Base-by-base conservation (phyloP, 2,329 filamentous ascomycete genomes). In the Ilyonectria destructans region DNA sequence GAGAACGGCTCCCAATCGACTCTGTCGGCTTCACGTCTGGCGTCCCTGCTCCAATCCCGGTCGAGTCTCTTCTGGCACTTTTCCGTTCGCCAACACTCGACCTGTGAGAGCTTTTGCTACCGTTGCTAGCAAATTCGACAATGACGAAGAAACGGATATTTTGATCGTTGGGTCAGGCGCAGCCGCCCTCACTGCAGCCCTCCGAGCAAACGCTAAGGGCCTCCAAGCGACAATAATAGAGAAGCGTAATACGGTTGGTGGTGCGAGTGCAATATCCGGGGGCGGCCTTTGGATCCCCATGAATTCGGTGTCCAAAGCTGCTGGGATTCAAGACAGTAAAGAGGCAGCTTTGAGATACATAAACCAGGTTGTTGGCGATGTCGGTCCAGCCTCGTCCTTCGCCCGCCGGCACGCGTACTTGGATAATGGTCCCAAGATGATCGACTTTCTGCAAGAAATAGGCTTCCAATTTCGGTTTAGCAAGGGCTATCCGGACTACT, bases 221-320 rank as follows among this genome's bases (percentile, higher is more conserved):
- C 26, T 59, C 15, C 12, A 15, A 6, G 10, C 3, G 2, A 49
- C 21, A 9, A 29, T 62, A n/a, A 55, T 62, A 21, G 58, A 62
- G 23, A 54, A 55, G 8, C 31, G 23, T 12, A 10, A 7, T 3
- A 62, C 31, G 4, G 31, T 62, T n/a, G 58, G 58, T 8, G 58
- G 58, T 21, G 19, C 58, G 33, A 19, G 48, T 45, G 49, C 48
- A 31, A 54, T 17, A n/a, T 62, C 58, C 29, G 58, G 58, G 2
- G 58, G 58, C 31, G 58, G 31, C 4, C 48, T 62, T 40, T 62
- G 58, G 58, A 9, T 62, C 13, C 58, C 58, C n/a, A 9, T 23
- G 9, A 62, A 62, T 21, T 48, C 31, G 15, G 49, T 62, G 19
- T 45, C 58, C 12, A 45, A 21, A 31, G 48, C 31, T 4, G 33